Percentiles rank a stretch among this genome's conserved stretches.
Conservation (phyloP, 2,329 filamentous ascomycete genomes). For the Lasiodiplodia gonubiensis region DNA sequence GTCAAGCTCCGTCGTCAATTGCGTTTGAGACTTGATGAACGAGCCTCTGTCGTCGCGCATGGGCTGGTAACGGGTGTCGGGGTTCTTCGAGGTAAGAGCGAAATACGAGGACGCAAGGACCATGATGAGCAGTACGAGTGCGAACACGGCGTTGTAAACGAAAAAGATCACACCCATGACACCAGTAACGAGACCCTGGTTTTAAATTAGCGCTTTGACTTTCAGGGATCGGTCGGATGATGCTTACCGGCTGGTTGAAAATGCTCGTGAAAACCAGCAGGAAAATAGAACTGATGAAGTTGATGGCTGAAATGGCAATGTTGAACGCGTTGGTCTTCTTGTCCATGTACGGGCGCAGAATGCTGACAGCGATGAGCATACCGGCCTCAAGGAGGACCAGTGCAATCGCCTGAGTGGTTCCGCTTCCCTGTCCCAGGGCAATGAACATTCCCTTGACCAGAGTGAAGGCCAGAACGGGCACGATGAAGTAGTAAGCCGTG, state of each 20-base stretch:
- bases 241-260: conserved; percentile 76
- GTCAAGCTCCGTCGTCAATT: conserved; percentile 87
- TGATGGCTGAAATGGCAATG: conserved; percentile 86
- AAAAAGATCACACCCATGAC: conserved; percentile 90
- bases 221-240: background rate
- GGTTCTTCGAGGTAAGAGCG: conserved; percentile 88
- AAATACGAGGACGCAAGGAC: conserved; percentile 78
- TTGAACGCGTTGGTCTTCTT: conserved; percentile 98
- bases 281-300: conserved; percentile 90
- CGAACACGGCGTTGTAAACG: conserved; percentile 82
- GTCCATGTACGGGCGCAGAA: conserved; percentile 96
- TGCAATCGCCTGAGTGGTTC: conserved; percentile 77
- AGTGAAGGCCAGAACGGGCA: conserved; percentile 77
- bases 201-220: conserved; percentile 32
- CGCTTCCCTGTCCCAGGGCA: conserved; percentile 74
- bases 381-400: conserved; percentile 82
- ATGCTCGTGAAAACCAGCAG: conserved; percentile 86
- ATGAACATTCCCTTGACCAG: conserved; percentile 91
- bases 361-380: conserved; percentile 76
- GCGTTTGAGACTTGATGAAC: conserved; percentile 95
- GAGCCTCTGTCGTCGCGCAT: conserved; percentile 96
- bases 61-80: conserved; percentile 91
- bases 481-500: conserved; percentile 93
- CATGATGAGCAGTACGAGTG: conserved; percentile 80
- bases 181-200: conserved; percentile 76